These are phyloP conservation scores for Porphyra umbilicalis DNA, from an alignment of 31 red algal genomes.

Conservation along the genomic window DNA sequence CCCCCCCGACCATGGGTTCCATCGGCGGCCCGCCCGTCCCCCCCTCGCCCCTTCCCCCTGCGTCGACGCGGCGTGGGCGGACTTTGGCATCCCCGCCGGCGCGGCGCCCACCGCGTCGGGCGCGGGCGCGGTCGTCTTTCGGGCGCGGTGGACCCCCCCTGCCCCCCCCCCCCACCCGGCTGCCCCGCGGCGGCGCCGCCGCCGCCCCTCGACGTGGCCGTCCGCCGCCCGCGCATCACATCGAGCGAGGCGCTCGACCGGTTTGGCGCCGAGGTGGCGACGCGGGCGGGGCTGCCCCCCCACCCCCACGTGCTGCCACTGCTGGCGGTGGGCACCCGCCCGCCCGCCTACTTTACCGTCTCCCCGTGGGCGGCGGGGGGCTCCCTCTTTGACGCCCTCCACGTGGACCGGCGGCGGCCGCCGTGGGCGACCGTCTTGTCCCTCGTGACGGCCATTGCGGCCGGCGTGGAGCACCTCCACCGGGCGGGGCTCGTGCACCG, in stretches of 20 bases:
- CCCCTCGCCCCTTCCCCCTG: background rate
- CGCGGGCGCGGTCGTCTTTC: background rate
- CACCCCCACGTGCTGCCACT: constrained; percentile 74
- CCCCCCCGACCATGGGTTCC: background rate
- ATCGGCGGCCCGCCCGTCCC: background rate
- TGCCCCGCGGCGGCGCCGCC: background rate
- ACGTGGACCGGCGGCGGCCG: constrained; percentile 38
- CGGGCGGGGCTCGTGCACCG: constrained; percentile 74
- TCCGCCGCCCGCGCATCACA: constrained; percentile 75
- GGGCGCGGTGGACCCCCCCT: background rate
- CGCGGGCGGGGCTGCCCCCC: constrained; percentile 37
- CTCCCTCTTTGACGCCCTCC: constrained; percentile 75
- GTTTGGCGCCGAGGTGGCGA: constrained; percentile 67
- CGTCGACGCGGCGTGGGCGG: background rate
- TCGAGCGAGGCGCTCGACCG: constrained; percentile 65
- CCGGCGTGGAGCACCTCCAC: constrained; percentile 77
- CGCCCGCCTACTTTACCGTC: constrained; percentile 73
- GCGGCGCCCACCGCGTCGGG: background rate
- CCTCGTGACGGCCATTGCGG: constrained; percentile 55
- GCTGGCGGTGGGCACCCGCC: constrained; percentile 49
- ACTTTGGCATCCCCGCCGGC: background rate
- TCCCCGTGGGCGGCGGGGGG: constrained; percentile 74
- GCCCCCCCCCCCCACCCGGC: too few species aligned
- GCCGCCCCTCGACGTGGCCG: constrained; percentile 38
- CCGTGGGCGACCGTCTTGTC: constrained; percentile 29